Evolutionary conservation across 257 asterid genomes (phyloP), one percentile per base, ranked within the genome.

Genomic region (Penstemon newberryi): DNA sequence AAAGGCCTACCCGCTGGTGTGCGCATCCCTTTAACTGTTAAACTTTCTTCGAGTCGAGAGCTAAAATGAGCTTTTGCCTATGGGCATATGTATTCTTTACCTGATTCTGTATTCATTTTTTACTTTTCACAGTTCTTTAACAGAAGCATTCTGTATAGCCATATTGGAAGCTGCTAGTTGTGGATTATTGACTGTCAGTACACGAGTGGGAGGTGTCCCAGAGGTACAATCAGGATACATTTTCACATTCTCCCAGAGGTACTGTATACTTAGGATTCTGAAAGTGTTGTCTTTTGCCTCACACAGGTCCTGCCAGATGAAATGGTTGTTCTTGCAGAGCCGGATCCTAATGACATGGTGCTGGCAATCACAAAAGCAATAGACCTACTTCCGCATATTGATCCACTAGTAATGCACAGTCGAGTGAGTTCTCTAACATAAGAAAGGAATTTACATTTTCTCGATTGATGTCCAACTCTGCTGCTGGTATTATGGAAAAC

Each of bases 131-230:
- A 94, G 97, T 79, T 94, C 99, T 49, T 86, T 94, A 73, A 94
- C 96, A 60, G 99, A 94, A 81, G 98, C 98, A 66, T 92, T 92
- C 77, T 92, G 98, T 80, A 92, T 92, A 71, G 98, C 97, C 72
- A 90, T 91, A 78, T 70, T 94, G 80, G 99, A 94, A 81, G 99
- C 97, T 71, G 96, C 97, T 76, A 94, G 96, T 78, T 91, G 97
- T 76, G 99, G 99, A 77, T 75, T 94, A 79, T 72, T 94, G 84
- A 91, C 99, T 60, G 99, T 94, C 88, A 91, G 96, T 72, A 94
- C 99, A 72, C 93, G 95, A 39, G 99, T 94, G 36, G 97, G 99
- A 75, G 99, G 99, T 66, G 99, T 94, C 77, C 99, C 97, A 56
- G 97, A 94, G 97, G 99, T 78, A 94, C 66, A 95, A 65, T 70